These are phyloP conservation scores for Candida verbasci DNA, from an alignment of 805 yeast species.

Conservation along the genomic window DNA sequence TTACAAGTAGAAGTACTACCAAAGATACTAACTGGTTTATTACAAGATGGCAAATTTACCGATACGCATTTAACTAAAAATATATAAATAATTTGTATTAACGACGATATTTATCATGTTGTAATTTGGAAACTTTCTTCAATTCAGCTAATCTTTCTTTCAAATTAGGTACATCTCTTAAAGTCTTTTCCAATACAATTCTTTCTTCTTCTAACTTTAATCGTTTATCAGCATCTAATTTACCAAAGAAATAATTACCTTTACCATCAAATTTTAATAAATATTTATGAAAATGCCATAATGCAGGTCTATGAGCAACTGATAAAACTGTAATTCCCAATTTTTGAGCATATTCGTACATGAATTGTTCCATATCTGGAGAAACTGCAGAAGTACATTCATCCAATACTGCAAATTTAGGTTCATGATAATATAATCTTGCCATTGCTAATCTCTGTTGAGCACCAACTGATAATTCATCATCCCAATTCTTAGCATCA, in stretches of 20 bases:
- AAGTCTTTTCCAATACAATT: constrained; percentile 58
- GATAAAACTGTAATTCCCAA: constrained; percentile 79
- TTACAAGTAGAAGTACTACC: constrained; percentile 80
- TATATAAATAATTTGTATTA: not conserved
- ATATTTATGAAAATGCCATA: constrained; percentile 87
- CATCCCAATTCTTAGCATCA: constrained; percentile 76
- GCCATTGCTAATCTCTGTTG: constrained; percentile 94
- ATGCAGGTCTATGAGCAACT: constrained; percentile 87
- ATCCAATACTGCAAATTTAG: constrained; percentile 90
- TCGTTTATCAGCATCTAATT: constrained; percentile 69
- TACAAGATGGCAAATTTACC: constrained; percentile 58
- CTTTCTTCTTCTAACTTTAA: constrained; percentile 75
- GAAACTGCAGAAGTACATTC: constrained; percentile 96
- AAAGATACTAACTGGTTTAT: constrained; percentile 56
- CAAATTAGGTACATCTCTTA: constrained; percentile 68
- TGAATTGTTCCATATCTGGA: constrained; percentile 82
- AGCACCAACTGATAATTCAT: constrained; percentile 83
- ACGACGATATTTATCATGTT: constrained; percentile 25
- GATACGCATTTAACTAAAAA: constrained; percentile 26
- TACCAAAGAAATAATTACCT: constrained; percentile 59
- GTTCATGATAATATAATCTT: constrained; percentile 82
- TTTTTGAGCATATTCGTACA: constrained; percentile 78
- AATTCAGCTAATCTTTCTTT: constrained; percentile 64
- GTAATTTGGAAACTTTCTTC: constrained; percentile 46
- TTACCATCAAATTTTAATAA: constrained; percentile 84